Percentiles rank a stretch among this genome's conserved stretches.
phyloP scores from a whole-genome alignment of 1,284 basidiomycete genomes.

The Filobasidium uniguttulatum region DNA sequence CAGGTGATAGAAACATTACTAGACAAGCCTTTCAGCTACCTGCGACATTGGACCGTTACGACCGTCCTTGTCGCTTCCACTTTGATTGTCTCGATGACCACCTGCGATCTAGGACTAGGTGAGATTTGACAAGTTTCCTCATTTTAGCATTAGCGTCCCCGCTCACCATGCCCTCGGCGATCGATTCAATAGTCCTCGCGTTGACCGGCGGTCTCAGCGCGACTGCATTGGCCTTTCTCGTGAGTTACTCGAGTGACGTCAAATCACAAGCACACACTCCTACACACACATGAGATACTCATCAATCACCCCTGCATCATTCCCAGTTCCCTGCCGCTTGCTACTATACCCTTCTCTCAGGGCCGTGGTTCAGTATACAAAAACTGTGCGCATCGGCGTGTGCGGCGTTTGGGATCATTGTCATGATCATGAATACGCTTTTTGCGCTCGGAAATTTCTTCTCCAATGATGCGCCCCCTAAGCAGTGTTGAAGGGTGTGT shows the following conservation, averaged over 20 bases:
- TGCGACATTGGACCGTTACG: conserved; percentile 84
- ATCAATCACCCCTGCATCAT: background rate
- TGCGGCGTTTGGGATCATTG: conserved; percentile 57
- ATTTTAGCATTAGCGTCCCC: background rate
- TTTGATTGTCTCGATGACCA: conserved; percentile 82
- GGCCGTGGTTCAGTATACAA: conserved; percentile 51
- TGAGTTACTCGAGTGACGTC: conserved; percentile 21
- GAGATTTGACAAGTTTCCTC: background rate
- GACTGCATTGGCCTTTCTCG: conserved; percentile 83
- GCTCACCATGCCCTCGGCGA: background rate
- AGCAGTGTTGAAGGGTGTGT: conserved; percentile 25
- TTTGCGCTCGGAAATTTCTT: conserved; percentile 62
- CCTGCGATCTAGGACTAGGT: conserved; percentile 81
- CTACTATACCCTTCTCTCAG: conserved; percentile 56
- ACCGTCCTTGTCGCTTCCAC: conserved; percentile 67
- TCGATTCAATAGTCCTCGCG: conserved; percentile 55
- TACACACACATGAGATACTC: too few relatives aligned
- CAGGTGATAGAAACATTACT: conserved; percentile 80
- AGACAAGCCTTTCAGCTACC: conserved; percentile 61
- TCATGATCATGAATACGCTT: conserved; percentile 63
- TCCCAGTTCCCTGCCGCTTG: conserved; percentile 66
- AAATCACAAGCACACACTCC: background rate
- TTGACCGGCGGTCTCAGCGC: conserved; percentile 91
- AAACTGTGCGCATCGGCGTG: conserved; percentile 65
- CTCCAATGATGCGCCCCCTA: conserved; percentile 47